phyloP scores from a whole-genome alignment of 73 alveolate genomes.

The Paramecium tetraurelia region DNA sequence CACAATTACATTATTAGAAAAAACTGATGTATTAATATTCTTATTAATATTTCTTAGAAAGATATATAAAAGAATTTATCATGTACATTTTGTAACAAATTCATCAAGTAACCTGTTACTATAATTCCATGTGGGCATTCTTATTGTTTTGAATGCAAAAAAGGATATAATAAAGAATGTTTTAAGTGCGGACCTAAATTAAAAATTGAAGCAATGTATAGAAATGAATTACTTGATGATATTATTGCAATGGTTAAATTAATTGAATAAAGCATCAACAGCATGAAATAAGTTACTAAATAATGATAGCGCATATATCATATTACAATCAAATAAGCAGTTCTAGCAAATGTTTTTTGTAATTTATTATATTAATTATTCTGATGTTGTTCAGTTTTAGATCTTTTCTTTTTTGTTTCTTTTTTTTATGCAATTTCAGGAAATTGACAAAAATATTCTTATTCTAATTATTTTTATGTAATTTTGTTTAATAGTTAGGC shows the following conservation, averaged over 20 bases:
- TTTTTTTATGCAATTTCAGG: not conserved
- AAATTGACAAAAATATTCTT: not conserved
- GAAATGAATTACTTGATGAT: slow-evolving; percentile 63
- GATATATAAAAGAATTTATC: slow-evolving; percentile 49
- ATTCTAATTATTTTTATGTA: not conserved
- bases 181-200: slow-evolving; percentile 60
- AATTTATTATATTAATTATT: not conserved
- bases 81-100: slow-evolving; percentile 51
- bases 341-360: not conserved
- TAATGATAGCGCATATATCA: not conserved
- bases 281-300: slow-evolving; percentile 35
- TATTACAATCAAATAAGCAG: not conserved
- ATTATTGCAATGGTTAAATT: slow-evolving; percentile 52
- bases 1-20: not conserved
- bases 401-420: not conserved
- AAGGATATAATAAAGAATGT: slow-evolving; percentile 58
- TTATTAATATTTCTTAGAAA: not conserved
- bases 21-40: not conserved
- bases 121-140: slow-evolving; percentile 66
- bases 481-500: not conserved
- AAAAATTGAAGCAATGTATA: slow-evolving; percentile 63
- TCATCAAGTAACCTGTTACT: slow-evolving; percentile 57
- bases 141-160: slow-evolving; percentile 58
- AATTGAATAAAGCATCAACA: slow-evolving; percentile 14
- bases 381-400: not conserved